Conservation (phyloP, 306 rosid genomes). For the Oxytropis ochrocephala region DNA sequence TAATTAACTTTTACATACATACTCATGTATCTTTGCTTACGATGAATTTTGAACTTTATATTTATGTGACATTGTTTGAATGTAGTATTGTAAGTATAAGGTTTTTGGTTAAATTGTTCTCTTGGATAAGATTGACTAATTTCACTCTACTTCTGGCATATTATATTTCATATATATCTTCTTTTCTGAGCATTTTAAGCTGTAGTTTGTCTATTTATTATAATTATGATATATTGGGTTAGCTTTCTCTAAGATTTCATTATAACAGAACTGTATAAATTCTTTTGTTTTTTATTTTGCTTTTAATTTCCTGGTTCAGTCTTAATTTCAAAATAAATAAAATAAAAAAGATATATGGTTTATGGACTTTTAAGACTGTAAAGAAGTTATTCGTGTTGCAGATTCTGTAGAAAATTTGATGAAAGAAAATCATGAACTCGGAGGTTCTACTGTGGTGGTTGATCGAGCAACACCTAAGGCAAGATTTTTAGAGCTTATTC, state of each 20-base stretch:
- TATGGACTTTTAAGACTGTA: constrained; percentile 6
- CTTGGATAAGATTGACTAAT: not conserved
- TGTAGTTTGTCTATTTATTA: not conserved
- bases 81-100: not conserved
- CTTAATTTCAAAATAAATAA: not conserved
- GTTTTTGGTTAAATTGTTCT: not conserved
- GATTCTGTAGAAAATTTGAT: constrained; percentile 90
- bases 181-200: not conserved
- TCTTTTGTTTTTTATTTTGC: not conserved
- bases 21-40: not conserved
- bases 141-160: not conserved
- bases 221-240: not conserved
- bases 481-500: constrained; percentile 30
- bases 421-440: constrained; percentile 88
- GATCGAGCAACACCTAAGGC: constrained; percentile 98
- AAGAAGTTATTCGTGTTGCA: constrained; percentile 34
- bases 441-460: constrained; percentile 86
- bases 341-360: not conserved
- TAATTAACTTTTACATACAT: not conserved
- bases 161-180: not conserved
- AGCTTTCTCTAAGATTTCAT: not conserved
- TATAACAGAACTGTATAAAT: not conserved
- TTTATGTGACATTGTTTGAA: not conserved
- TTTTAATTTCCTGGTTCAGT: not conserved
- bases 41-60: not conserved